Percentiles rank a stretch among this genome's conserved stretches.
These are phyloP conservation scores for Cutaneotrichosporon curvatum DNA, from an alignment of 1,284 basidiomycete species.

Conservation along the genomic window DNA sequence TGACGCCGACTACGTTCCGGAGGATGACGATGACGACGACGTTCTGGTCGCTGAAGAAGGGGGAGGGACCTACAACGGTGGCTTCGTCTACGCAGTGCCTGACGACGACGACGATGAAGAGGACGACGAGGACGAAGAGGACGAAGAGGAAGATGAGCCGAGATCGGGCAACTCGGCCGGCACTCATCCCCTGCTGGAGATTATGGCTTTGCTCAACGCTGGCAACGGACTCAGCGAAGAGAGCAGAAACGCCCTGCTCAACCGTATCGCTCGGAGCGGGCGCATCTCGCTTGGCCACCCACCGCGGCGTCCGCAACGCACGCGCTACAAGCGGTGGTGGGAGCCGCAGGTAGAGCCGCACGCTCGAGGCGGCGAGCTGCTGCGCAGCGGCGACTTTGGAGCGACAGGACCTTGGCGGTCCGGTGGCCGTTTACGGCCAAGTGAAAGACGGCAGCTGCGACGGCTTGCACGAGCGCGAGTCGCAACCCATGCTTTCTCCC, in stretches of 20 bases:
- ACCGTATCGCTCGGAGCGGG: slow-evolving; percentile 11
- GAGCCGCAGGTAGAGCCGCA: slow-evolving; percentile 59
- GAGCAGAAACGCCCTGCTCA: slow-evolving; percentile 18
- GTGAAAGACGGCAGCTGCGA: neutral
- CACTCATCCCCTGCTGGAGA: slow-evolving; percentile 12
- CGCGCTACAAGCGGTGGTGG: slow-evolving; percentile 31
- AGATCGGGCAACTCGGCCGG: neutral
- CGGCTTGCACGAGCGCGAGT: neutral
- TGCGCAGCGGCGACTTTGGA: slow-evolving; percentile 81
- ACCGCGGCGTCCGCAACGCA: slow-evolving; percentile 5
- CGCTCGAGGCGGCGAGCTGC: slow-evolving; percentile 60
- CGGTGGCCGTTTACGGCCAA: slow-evolving; percentile 5
- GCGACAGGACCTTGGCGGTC: slow-evolving; percentile 48
- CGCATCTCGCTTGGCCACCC: neutral
- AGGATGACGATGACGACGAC: slow-evolving; percentile 22
- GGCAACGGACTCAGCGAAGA: slow-evolving; percentile 2
- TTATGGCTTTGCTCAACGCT: slow-evolving; percentile 21
- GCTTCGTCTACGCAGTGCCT: too few relatives aligned
- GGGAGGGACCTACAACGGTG: too few relatives aligned
- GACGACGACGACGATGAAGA: slow-evolving; percentile 28
- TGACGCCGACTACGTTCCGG: slow-evolving; percentile 20
- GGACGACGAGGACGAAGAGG: slow-evolving; percentile 15
- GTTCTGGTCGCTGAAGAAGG: slow-evolving; percentile 16
- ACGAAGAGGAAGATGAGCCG: slow-evolving; percentile 2
- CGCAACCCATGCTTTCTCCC: neutral